Evolutionary conservation across 192 early-diverging fungal genomes (phyloP), one percentile per base, ranked within the genome.

Genomic region (Phycomyces nitens): DNA sequence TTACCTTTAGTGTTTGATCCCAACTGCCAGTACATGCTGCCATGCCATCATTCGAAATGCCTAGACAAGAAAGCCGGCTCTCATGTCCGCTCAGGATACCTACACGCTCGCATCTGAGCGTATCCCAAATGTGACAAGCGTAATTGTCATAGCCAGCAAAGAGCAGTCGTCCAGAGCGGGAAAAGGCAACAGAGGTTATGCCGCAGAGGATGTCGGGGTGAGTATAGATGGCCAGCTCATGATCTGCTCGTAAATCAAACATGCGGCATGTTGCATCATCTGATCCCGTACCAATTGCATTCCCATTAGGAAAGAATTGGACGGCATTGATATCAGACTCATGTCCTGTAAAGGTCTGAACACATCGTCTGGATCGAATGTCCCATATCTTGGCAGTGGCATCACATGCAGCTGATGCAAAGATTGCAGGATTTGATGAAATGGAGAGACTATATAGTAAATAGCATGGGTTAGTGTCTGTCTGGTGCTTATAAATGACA

Each of bases 111-210:
- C 92, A 94, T 76, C 94, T 93, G 42, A 99, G 80, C 22, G 96
- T 96, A 76, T 99, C 97, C 97, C 97, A 99, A 15, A 99, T 94
- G 68, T 99, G 97, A 84, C 95, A 97, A 80, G 97, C 96, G 76
- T 94, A 98, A 76, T 99, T 95, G 68, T 99, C 97, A 66, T 98
- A 98, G 22, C 97, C 97, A 24, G 95, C 94, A 89, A 99, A 99
- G 59, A 99, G 72, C 39, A 99, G 75, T 18, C 97, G 88, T n/a
- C 97, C 97, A 4, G 94, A 97, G 60, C 95, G 85, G 60, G 95
- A 97, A 70, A 99, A 99, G 5, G 88, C 96, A 23, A 99, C 91
- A 16, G 95, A 97, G 0, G 97, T 99, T 72, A 99, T 97, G 21
- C 97, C 97, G 75, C 96, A 97, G 56, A 98, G 80, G 61, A 99